Base-by-base conservation (phyloP, 345 rosid genomes). In the Eutrema yunnanense region DNA sequence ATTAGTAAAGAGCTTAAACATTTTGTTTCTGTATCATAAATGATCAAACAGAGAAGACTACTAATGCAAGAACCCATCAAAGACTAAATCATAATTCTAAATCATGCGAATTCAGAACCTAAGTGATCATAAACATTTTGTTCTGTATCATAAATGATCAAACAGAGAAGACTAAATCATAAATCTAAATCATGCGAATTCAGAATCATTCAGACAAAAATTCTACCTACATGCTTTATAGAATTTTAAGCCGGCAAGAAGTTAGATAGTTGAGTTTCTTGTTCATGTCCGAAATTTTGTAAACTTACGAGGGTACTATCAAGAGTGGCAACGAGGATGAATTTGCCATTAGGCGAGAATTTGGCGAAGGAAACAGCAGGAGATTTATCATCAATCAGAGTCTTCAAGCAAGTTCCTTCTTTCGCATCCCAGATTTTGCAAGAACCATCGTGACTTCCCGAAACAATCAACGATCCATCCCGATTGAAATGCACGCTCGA, bases 381-480 rank as follows among this genome's bases (percentile, higher is more conserved):
- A 55, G 65, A 78, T 52, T 84, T 86, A 50, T 92, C 97, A 52
- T 87, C 94, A 40, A 95, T 83, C 36, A 95, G 78, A 11, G 92
- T 85, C 86, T 90, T 92, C 83, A 95, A 79, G 73, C 91, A 85
- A 2, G 87, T 54, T 1, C 98, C 99, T 42, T 85, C 82, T 3
- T 81, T 78, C 2, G 94, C 91, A 72, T 90, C 99, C 98, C 98
- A 95, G 10, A 95, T 92, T 79, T 90, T 95, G 73, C 98, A 95
- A 44, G 88, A 74, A 12, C 99, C 99, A 29, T 95, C 99, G 40
- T 83, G 90, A 50, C 96, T 92, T 2, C 90, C 96, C 2, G 98
- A 87, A 22, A 95, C 99, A 16, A 95, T 95, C 78, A 95, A 83
- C 0, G 98, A 92, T 6, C 99, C 99, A 55, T 95, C 98, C 12